These are phyloP conservation scores for Anacardium occidentale DNA, from an alignment of 345 rosid species.

Conservation along the genomic window DNA sequence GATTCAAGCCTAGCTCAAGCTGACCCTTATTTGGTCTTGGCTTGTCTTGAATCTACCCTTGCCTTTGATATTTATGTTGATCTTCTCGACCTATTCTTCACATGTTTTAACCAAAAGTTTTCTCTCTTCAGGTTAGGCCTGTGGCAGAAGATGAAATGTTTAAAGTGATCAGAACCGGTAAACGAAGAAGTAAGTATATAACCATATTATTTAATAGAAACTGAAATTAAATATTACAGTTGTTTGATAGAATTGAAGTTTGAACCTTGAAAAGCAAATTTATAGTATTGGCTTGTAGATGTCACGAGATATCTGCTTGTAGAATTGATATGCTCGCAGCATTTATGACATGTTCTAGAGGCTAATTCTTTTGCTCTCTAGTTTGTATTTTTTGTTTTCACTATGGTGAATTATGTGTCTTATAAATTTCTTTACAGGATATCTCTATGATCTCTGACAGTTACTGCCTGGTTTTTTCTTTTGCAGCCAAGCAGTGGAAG, in stretches of 20 bases:
- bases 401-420: not conserved
- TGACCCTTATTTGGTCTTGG: too few species aligned
- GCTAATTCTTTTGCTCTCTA: not conserved
- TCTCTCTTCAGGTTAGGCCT: slow-evolving; percentile 74
- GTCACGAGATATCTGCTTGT: not conserved
- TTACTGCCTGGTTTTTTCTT: not conserved
- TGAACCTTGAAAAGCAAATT: not conserved
- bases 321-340: not conserved
- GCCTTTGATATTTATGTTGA: not conserved
- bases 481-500: slow-evolving; percentile 94
- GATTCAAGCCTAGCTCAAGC: too few species aligned
- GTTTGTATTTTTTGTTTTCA: too few species aligned
- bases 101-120: not conserved
- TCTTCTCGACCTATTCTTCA: not conserved
- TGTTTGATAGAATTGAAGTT: not conserved
- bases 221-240: not conserved
- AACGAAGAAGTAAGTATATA: slow-evolving; percentile 70
- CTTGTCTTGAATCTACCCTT: not conserved
- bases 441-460: not conserved
- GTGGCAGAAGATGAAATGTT: slow-evolving; percentile 99
- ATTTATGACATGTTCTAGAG: not conserved
- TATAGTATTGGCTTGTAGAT: not conserved
- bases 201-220: not conserved
- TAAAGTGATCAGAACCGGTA: slow-evolving; percentile 84
- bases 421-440: not conserved